These are phyloP conservation scores for Boeremia exigua DNA, from an alignment of 2,329 filamentous ascomycete species.

Conservation along the genomic window DNA sequence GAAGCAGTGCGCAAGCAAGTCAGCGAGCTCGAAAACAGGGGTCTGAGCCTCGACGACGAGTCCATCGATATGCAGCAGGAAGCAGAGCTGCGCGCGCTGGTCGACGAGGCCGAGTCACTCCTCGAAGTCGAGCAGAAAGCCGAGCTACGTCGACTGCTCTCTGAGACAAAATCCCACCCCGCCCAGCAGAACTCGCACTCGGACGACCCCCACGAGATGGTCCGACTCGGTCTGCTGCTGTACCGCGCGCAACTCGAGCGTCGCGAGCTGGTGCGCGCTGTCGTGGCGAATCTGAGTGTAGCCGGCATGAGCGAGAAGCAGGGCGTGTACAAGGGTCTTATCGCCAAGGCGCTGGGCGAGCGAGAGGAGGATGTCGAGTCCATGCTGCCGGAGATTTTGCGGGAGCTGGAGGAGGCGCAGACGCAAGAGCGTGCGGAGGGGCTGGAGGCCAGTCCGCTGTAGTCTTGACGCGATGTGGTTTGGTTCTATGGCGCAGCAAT, in stretches of 20 bases:
- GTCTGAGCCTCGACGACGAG: slow-evolving; percentile 42
- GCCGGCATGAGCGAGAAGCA: slow-evolving; percentile 76
- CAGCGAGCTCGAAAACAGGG: slow-evolving; percentile 55
- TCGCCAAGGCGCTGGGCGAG: slow-evolving; percentile 71
- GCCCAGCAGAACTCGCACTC: slow-evolving; percentile 31
- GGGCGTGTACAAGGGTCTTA: slow-evolving; percentile 73
- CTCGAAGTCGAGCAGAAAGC: slow-evolving; percentile 53
- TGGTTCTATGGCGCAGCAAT: background rate
- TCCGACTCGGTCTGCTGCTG: slow-evolving; percentile 65
- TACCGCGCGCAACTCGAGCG: slow-evolving; percentile 65
- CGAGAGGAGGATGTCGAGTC: slow-evolving; percentile 73
- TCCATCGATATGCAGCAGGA: slow-evolving; percentile 43
- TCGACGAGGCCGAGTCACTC: slow-evolving; percentile 50
- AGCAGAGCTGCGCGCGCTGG: slow-evolving; percentile 46
- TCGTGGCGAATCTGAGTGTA: slow-evolving; percentile 70
- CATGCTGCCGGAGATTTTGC: slow-evolving; percentile 59
- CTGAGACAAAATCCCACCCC: slow-evolving; percentile 28
- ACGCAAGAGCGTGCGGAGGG: slow-evolving; percentile 45
- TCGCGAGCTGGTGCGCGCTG: slow-evolving; percentile 67
- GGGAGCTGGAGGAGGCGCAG: slow-evolving; percentile 57
- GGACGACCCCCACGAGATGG: slow-evolving; percentile 52
- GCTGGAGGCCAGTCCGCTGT: slow-evolving; percentile 42
- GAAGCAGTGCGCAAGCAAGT: slow-evolving; percentile 66
- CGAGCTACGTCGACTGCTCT: slow-evolving; percentile 44
- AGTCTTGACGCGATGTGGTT: background rate